A percentile compares a stretch with the other conserved stretches of the same genome.
phyloP scores from a whole-genome alignment of 176 grass and related monocot species.

The Alloteropsis semialata region DNA sequence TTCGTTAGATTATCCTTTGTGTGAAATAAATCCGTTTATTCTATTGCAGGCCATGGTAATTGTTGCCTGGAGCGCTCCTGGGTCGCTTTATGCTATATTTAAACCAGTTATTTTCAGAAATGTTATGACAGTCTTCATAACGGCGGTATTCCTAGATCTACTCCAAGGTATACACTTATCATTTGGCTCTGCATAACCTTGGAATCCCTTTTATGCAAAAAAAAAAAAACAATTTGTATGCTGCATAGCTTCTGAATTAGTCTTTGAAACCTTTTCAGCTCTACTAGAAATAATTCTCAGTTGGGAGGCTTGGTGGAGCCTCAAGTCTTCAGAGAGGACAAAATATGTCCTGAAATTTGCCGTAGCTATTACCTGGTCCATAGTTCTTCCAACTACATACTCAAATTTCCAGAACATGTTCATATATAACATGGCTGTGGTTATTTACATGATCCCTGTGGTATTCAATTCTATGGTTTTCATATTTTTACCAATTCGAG shows the following conservation, averaged over 20 bases:
- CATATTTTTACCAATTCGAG: conserved; percentile 69
- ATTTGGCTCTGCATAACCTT: no score
- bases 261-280: conserved; percentile 49
- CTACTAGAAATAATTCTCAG: conserved; percentile 79
- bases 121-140: conserved; percentile 94
- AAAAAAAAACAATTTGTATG: no score
- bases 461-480: conserved; percentile 86
- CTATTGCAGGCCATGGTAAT: conserved; percentile 87
- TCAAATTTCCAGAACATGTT: conserved; percentile 62
- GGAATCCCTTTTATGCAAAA: no score
- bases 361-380: conserved; percentile 81
- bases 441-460: conserved; percentile 88
- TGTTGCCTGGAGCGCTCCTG: conserved; percentile 87
- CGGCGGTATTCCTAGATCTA: conserved; percentile 88
- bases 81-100: conserved; percentile 56
- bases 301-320: conserved; percentile 88
- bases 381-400: conserved; percentile 79
- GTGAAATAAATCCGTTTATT: conserved; percentile 29
- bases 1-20: no score
- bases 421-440: conserved; percentile 83
- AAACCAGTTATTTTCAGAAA: conserved; percentile 74
- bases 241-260: conserved; percentile 29
- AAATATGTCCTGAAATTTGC: conserved; percentile 79
- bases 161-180: conserved; percentile 64
- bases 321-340: conserved; percentile 67